phyloP scores from a whole-genome alignment of 2,329 filamentous ascomycete genomes.

The Trichoderma polysporum region DNA sequence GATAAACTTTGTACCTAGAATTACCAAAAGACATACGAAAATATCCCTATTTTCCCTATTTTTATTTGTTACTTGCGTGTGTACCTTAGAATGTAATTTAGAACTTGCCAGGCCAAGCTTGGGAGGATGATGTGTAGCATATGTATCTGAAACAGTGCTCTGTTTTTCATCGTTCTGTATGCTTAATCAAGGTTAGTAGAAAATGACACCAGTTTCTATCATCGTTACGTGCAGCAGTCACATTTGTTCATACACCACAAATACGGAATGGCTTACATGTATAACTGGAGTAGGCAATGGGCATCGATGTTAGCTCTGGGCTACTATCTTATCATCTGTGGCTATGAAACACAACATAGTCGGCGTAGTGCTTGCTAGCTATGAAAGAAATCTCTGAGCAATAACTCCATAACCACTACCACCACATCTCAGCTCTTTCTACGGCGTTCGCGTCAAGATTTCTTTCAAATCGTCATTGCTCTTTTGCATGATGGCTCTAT shows the following conservation, averaged over 20 bases:
- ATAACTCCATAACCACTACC: background rate
- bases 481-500: fast-evolving
- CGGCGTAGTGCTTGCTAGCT: background rate
- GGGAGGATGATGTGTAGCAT: background rate
- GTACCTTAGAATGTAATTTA: background rate
- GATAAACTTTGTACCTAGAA: background rate
- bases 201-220: too few species aligned
- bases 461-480: too few species aligned
- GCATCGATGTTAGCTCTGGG: background rate
- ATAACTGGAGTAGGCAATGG: background rate
- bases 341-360: background rate
- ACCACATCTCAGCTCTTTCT: background rate
- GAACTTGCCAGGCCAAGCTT: background rate
- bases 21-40: background rate
- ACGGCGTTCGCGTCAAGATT: background rate
- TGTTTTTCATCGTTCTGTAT: too few species aligned
- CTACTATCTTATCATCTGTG: too few species aligned
- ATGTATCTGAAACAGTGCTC: background rate
- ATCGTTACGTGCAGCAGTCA: too few species aligned
- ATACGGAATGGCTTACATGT: background rate
- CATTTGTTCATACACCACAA: background rate
- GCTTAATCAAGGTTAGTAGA: too few species aligned
- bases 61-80: background rate
- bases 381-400: too few species aligned
- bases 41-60: background rate